These are phyloP conservation scores for Aspergillus unguis DNA, from an alignment of 2,329 filamentous ascomycete genomes.

Conservation along the genomic window DNA sequence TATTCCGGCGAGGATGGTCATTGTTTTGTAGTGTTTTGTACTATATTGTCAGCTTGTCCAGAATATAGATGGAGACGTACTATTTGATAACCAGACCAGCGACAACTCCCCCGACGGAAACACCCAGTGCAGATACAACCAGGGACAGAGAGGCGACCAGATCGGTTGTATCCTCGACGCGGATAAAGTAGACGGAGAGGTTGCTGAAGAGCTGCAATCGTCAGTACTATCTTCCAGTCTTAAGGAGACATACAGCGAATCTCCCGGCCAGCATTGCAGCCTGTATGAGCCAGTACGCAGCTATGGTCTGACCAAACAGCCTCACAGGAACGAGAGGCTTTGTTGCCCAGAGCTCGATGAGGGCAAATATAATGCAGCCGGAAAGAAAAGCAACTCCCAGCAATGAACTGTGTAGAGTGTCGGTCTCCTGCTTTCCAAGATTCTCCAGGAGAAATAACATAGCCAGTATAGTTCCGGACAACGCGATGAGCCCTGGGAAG, in stretches of 20 bases:
- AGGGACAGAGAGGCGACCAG: slow-evolving; percentile 11
- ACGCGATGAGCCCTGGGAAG: slow-evolving; percentile 11
- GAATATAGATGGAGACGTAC: slow-evolving; percentile 1
- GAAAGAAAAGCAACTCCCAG: neutral
- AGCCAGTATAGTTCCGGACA: slow-evolving; percentile 7
- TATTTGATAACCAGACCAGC: slow-evolving; percentile 15
- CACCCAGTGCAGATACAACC: slow-evolving; percentile 13
- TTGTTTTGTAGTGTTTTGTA: slow-evolving; percentile 5
- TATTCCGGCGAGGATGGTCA: slow-evolving; percentile 1
- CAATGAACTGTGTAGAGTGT: neutral
- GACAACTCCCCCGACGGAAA: slow-evolving; percentile 12
- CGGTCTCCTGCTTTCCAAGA: neutral
- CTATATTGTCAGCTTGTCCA: slow-evolving; percentile 1
- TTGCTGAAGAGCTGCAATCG: slow-evolving; percentile 10
- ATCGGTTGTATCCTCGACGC: slow-evolving; percentile 14
- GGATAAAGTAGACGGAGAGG: slow-evolving; percentile 19
- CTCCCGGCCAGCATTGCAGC: slow-evolving; percentile 12
- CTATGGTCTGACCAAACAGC: slow-evolving; percentile 11
- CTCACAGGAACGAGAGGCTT: slow-evolving; percentile 20
- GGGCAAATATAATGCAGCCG: slow-evolving; percentile 5
- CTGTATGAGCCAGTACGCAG: slow-evolving; percentile 14
- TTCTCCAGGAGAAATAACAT: slow-evolving; percentile 9
- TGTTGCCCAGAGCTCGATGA: slow-evolving; percentile 17
- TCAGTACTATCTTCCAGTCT: neutral
- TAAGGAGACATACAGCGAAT: slow-evolving; percentile 12